Evolutionary conservation across 2,329 filamentous ascomycete genomes (phyloP).

Genomic region (Rhynchosporium graminicola): DNA sequence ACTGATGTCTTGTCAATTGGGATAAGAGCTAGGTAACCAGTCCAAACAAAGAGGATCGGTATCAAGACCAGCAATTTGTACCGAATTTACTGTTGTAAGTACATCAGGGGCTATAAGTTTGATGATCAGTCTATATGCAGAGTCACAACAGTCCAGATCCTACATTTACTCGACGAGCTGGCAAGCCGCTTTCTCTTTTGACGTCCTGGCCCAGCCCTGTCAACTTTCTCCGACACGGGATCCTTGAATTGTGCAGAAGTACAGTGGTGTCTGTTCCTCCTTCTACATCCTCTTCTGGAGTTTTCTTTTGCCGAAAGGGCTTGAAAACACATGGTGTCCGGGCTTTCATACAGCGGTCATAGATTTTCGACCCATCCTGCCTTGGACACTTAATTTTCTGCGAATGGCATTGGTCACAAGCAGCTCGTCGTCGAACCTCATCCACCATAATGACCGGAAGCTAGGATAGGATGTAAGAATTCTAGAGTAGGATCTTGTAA

Average conservation of each 20-base stretch:
- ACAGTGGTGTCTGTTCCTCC: neutral
- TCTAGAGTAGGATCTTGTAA: neutral
- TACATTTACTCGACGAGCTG: neutral
- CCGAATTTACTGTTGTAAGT: neutral
- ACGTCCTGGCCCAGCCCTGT: neutral
- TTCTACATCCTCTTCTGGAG: conserved; percentile 8
- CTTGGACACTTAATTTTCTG: conserved; percentile 52
- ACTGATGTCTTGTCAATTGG: neutral
- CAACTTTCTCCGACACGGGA: neutral
- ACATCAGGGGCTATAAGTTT: neutral
- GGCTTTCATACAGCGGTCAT: conserved; percentile 47
- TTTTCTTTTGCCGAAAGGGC: conserved; percentile 40
- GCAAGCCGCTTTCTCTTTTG: conserved; percentile 5
- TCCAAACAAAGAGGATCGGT: conserved; percentile 8
- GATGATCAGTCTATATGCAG: neutral
- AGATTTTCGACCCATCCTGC: conserved; percentile 41
- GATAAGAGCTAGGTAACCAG: conserved; percentile 11
- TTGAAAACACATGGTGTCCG: conserved; percentile 47
- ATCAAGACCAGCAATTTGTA: conserved; percentile 10
- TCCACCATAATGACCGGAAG: conserved; percentile 25
- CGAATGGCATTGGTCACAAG: conserved; percentile 49
- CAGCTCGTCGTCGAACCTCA: conserved; percentile 32
- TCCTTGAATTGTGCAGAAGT: neutral
- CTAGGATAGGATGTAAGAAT: neutral
- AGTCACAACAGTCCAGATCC: neutral